Conservation (phyloP, 805 yeast genomes). For the Myxozyma sirexii region DNA sequence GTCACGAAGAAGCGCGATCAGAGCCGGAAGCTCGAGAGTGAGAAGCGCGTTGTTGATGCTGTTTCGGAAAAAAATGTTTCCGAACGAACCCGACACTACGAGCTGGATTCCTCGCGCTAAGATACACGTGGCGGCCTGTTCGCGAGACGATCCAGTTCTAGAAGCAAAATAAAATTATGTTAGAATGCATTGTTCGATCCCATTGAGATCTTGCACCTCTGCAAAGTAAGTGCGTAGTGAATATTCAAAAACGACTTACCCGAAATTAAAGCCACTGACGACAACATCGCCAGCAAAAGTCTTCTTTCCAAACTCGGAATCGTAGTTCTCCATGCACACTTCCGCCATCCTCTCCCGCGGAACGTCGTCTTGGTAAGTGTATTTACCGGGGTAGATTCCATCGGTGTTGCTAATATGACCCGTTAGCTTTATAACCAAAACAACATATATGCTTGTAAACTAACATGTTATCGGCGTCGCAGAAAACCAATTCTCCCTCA, state of each 20-base stretch:
- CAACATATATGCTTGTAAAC: too few relatives aligned
- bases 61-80: constrained; percentile 94
- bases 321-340: constrained; percentile 99
- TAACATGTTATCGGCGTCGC: constrained; percentile 78
- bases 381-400: constrained; percentile 98
- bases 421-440: constrained; percentile 41
- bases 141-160: constrained; percentile 92
- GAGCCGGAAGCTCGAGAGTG: constrained; percentile 89
- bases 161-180: background rate
- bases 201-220: too few relatives aligned
- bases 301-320: constrained; percentile 79
- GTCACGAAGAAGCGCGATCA: constrained; percentile 75
- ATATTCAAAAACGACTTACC: constrained; percentile 42
- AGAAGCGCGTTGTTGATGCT: constrained; percentile 93
- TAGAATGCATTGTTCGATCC: too few relatives aligned
- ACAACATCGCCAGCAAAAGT: constrained; percentile 87
- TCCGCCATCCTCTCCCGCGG: constrained; percentile 95
- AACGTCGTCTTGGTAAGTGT: constrained; percentile 97
- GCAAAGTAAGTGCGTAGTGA: background rate
- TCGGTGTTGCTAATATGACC: constrained; percentile 75
- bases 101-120: constrained; percentile 90
- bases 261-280: constrained; percentile 91
- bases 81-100: constrained; percentile 96
- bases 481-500: constrained; percentile 87
- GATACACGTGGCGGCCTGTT: constrained; percentile 98